Evolutionary conservation across 148 eudicot genomes (phyloP), one percentile per base, ranked within the genome.

Genomic region (Pouteria glomerata): DNA sequence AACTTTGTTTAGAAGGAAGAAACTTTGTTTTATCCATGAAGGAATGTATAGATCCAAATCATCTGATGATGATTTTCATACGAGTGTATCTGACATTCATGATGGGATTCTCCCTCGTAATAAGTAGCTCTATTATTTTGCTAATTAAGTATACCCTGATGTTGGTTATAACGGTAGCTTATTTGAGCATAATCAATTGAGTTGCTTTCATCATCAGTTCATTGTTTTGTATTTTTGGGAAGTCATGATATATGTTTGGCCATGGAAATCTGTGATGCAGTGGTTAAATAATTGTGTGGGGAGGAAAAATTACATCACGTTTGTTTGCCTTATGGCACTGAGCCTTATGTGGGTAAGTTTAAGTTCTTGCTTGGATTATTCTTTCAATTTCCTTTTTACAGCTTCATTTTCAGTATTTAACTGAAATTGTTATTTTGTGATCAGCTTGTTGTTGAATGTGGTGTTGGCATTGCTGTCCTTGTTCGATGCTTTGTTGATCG

Each of bases 281-380:
- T 93, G 98, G 98, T 76, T 93, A 81, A 93, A 93, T 82, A 93
- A 90, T 66, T 93, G 98, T 68, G 97, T 93, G 77, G 98, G 98
- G 70, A 84, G 85, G 79, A 93, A 87, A 77, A 93, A 93, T 73
- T 93, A 93, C 76, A 73, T 86, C 47, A 87, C 92, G 2, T 93
- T 93, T 74, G 80, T 93, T 39, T 84, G 89, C 84, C 89, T 93
- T 51, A 93, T 93, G 98, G 98, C 85, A 64, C 79, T 82, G 81
- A 86, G 95, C 84, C 85, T 93, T 75, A 74, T 83, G 65, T 93
- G 98, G 98, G 98, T 93, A 83, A 77, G 91, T 68, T 71, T 67
- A 15, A 61, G 34, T 70, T 59, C 66, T 64, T 65, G 26, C 59
- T 13, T 15, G 48, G 27, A 56, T 60, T 56, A 41, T 29, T 59